A percentile compares a stretch with the other conserved stretches of the same genome.
phyloP scores from a whole-genome alignment of 495 filamentous ascomycete species.

The Articulospora tetracladia region DNA sequence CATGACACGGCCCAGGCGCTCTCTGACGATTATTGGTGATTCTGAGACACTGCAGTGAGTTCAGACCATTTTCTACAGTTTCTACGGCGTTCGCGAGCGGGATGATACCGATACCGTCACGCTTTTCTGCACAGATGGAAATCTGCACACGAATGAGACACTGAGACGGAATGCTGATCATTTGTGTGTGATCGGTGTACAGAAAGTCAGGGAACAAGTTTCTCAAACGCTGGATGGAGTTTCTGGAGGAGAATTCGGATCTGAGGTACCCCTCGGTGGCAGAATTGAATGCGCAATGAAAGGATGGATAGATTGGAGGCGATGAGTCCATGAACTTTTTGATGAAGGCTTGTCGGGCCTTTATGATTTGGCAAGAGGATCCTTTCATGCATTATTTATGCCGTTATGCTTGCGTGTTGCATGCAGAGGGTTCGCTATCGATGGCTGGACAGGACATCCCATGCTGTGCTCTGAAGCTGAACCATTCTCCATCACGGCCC shows the following conservation, averaged over 20 bases:
- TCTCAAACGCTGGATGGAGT: slow-evolving; percentile 85
- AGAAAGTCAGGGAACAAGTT: slow-evolving; percentile 76
- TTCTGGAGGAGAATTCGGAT: slow-evolving; percentile 79
- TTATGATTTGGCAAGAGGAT: neutral
- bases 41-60: slow-evolving; percentile 62
- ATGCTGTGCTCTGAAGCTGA: neutral
- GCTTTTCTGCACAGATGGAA: neutral
- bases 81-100: neutral
- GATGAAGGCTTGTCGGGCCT: neutral
- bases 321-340: neutral
- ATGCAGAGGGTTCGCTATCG: neutral
- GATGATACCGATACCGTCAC: neutral
- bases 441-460: neutral
- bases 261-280: slow-evolving; percentile 74
- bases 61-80: slow-evolving; percentile 9
- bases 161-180: slow-evolving; percentile 18
- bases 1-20: slow-evolving; percentile 90
- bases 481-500: neutral
- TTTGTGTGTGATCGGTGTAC: slow-evolving; percentile 37
- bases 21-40: slow-evolving; percentile 87
- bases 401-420: slow-evolving; percentile 8
- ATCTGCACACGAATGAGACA: neutral
- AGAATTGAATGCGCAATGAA: slow-evolving; percentile 36
- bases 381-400: slow-evolving; percentile 1
- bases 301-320: neutral